These are phyloP conservation scores for Pinus albicaulis DNA, from an alignment of 75 land plant genomes.

Conservation along the genomic window DNA sequence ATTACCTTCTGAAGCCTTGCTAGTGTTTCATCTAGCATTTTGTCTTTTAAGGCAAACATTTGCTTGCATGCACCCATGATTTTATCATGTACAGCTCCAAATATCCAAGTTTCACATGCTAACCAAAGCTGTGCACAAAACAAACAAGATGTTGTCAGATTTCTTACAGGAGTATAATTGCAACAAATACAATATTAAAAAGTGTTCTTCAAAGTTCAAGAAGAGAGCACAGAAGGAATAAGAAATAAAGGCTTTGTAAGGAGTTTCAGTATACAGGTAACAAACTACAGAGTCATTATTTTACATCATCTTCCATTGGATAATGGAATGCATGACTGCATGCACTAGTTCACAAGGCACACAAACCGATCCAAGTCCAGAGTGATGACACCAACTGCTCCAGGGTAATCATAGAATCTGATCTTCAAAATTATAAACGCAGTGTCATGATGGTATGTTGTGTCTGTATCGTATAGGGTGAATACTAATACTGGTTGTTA, in stretches of 20 bases:
- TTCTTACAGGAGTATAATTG: neutral
- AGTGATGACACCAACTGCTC: too few relatives aligned
- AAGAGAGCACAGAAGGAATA: neutral
- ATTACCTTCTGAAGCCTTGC: conserved; percentile 19
- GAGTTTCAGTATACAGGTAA: neutral
- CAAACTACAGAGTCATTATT: too few relatives aligned
- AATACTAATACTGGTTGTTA: too few relatives aligned
- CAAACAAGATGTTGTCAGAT: neutral
- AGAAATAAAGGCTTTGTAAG: neutral
- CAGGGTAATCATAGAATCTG: too few relatives aligned
- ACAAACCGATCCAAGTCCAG: too few relatives aligned
- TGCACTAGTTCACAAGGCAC: too few relatives aligned
- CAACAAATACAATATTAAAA: neutral
- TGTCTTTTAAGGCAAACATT: conserved; percentile 33
- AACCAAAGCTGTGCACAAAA: conserved; percentile 26
- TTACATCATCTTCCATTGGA: neutral
- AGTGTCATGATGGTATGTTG: too few relatives aligned
- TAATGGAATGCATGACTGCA: neutral
- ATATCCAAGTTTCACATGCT: conserved; percentile 47
- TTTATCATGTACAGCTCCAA: conserved; percentile 42
- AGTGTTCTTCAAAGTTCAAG: neutral
- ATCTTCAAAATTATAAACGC: too few relatives aligned
- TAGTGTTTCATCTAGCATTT: conserved; percentile 22
- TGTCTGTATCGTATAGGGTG: too few relatives aligned
- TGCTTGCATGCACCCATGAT: conserved; percentile 58